Evolutionary conservation across 306 rosid genomes (phyloP), one percentile per base, ranked within the genome.

Genomic region (Medicago ruthenica): DNA sequence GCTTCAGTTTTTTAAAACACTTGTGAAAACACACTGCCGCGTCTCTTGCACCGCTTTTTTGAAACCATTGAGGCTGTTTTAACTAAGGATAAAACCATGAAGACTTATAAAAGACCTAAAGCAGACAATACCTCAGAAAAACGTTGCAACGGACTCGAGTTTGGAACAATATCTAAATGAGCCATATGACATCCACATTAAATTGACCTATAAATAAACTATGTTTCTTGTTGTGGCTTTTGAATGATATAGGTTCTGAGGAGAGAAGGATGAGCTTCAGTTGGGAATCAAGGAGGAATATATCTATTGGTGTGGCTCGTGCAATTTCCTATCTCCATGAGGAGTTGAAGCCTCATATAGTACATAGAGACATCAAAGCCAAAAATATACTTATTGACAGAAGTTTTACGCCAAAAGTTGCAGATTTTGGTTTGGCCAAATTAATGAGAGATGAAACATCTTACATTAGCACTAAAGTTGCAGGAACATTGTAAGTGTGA

Each of bases 301-400:
- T 92, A 64, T 85, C 89, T 10, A 63, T 88, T 4, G 99, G 97
- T 2, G 90, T 95, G 77, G 99, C 99, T 61, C 61, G 83, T 1
- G 99, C 87, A 6, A 84, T 95, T n/a, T 82, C 82, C 3, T 88
- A 83, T 88, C 97, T 95, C 8, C 99, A 92, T 15, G 92, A 88
- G 17, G 96, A 87, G 55, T 74, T 95, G 53, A 73, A 27, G 31
- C 97, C 97, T 3, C 95, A 85, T 76, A 84, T 92, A 58, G 87
- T 95, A 40, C 99, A 95, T 47, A 85, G 99, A 74, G 99, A 95
- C 75, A 95, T 95, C 72, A 95, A 95, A 76, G 77, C 92, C 13
- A 80, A 89, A 82, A 95, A 95, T 73, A 92, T 95, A 71, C 99
- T 95, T 70, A 90, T 95, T 67, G 99, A 92, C 68, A 16, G 18